These are phyloP conservation scores for Fusarium nanum DNA, from an alignment of 2,329 filamentous ascomycete genomes.

Conservation along the genomic window DNA sequence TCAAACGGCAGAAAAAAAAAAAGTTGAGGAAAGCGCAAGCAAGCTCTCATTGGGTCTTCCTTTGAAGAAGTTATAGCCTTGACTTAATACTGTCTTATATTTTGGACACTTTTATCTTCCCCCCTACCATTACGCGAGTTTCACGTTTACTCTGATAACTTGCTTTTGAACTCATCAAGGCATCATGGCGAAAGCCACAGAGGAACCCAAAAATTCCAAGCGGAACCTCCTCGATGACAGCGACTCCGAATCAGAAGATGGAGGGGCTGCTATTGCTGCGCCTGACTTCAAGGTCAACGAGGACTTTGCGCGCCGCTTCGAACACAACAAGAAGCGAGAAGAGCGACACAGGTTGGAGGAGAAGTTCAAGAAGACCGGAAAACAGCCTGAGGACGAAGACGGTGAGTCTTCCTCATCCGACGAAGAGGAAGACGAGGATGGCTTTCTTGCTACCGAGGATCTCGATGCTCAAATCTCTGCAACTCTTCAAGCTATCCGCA, in stretches of 20 bases:
- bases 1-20: conserved; percentile 49
- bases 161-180: neutral
- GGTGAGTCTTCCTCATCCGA: conserved; percentile 75
- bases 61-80: conserved; percentile 27
- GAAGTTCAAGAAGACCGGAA: conserved; percentile 72
- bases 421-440: conserved; percentile 91
- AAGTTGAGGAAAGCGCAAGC: conserved; percentile 31
- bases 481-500: conserved; percentile 86
- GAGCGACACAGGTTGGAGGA: conserved; percentile 87
- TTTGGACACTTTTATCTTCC: neutral
- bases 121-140: neutral
- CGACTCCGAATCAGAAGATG: conserved; percentile 61
- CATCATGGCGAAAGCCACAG: conserved; percentile 41
- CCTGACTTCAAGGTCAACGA: conserved; percentile 83
- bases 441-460: conserved; percentile 84
- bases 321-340: conserved; percentile 97
- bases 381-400: conserved; percentile 59
- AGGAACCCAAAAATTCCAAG: conserved; percentile 54
- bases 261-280: conserved; percentile 54
- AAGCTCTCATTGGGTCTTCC: conserved; percentile 34
- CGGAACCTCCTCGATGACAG: conserved; percentile 67
- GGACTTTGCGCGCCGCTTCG: conserved; percentile 88
- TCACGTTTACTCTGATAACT: neutral
- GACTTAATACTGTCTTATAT: conserved; percentile 10
- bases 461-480: conserved; percentile 89